Evolutionary conservation across 179 eudicot genomes (phyloP).

Genomic region (Beta lomatogona): DNA sequence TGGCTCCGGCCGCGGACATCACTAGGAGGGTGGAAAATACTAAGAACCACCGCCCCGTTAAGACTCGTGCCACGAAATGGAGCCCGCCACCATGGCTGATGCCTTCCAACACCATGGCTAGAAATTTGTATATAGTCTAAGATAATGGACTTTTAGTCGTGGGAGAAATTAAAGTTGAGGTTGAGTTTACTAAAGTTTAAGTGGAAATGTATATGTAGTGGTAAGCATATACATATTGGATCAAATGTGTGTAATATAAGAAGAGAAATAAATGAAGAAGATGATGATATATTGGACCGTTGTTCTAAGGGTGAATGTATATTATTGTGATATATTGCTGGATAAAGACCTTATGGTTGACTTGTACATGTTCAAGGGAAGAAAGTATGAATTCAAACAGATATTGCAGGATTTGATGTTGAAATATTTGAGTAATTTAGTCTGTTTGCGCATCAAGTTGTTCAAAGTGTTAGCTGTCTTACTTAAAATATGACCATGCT

Average conservation of each 20-base stretch:
- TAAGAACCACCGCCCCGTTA: conserved; percentile 52
- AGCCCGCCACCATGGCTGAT: neutral
- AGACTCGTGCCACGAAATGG: conserved; percentile 20
- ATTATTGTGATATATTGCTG: too few relatives aligned
- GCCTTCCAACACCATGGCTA: conserved; percentile 22
- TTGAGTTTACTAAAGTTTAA: neutral
- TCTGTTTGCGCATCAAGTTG: neutral
- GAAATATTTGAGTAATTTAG: neutral
- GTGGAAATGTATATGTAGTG: neutral
- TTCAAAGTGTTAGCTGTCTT: conserved; percentile 7
- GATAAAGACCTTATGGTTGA: conserved; percentile 5
- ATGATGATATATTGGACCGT: neutral
- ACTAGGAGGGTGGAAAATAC: conserved; percentile 41
- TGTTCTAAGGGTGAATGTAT: neutral
- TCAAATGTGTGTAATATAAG: neutral
- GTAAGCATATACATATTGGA: neutral
- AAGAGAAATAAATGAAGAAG: neutral
- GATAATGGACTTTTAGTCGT: neutral
- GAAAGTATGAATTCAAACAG: neutral
- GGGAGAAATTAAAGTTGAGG: neutral
- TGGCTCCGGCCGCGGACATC: conserved; percentile 45
- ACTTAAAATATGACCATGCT: neutral
- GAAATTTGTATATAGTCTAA: neutral
- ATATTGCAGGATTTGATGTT: neutral
- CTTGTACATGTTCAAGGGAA: neutral